Conservation (phyloP, 2,329 filamentous ascomycete genomes). For the Cadophora luteo-olivacea region DNA sequence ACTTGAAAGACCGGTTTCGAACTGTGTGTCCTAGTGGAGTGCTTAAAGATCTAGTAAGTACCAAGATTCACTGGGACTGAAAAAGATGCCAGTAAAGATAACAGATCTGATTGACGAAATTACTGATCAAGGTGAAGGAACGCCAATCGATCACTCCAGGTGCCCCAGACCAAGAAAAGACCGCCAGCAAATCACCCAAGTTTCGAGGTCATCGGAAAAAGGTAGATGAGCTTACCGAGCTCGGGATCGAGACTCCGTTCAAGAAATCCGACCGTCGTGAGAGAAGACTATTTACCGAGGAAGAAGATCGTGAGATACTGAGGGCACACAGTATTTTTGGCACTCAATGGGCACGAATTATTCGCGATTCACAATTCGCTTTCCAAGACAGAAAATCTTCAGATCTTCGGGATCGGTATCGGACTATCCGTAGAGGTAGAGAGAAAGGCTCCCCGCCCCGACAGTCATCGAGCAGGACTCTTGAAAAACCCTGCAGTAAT, state of each 20-base stretch:
- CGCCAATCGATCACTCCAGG: slow-evolving; percentile 23
- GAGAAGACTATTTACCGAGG: slow-evolving; percentile 65
- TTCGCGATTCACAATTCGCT: slow-evolving; percentile 63
- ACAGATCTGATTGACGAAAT: slow-evolving; percentile 60
- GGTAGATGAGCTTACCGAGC: slow-evolving; percentile 59
- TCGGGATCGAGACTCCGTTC: slow-evolving; percentile 68
- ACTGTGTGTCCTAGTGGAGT: slow-evolving; percentile 70
- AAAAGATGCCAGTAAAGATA: slow-evolving; percentile 46
- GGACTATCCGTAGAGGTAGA: slow-evolving; percentile 56
- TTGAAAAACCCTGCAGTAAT: background rate
- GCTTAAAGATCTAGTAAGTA: slow-evolving; percentile 17
- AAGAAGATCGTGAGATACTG: slow-evolving; percentile 68
- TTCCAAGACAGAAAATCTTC: slow-evolving; percentile 66
- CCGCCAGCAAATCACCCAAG: slow-evolving; percentile 10
- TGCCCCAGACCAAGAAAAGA: slow-evolving; percentile 6
- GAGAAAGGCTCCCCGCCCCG: slow-evolving; percentile 11
- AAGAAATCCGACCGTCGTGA: slow-evolving; percentile 66
- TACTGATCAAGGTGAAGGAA: slow-evolving; percentile 48
- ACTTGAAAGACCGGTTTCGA: slow-evolving; percentile 70
- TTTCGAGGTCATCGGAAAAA: slow-evolving; percentile 61
- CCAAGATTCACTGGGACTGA: slow-evolving; percentile 29
- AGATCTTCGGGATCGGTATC: slow-evolving; percentile 66
- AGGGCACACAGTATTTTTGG: slow-evolving; percentile 65
- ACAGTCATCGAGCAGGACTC: background rate
- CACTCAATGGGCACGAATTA: slow-evolving; percentile 70